Percentiles rank a stretch among this genome's conserved stretches.
These are phyloP conservation scores for Leishmania gerbilli DNA, from an alignment of 208 protist species.

Conservation along the genomic window DNA sequence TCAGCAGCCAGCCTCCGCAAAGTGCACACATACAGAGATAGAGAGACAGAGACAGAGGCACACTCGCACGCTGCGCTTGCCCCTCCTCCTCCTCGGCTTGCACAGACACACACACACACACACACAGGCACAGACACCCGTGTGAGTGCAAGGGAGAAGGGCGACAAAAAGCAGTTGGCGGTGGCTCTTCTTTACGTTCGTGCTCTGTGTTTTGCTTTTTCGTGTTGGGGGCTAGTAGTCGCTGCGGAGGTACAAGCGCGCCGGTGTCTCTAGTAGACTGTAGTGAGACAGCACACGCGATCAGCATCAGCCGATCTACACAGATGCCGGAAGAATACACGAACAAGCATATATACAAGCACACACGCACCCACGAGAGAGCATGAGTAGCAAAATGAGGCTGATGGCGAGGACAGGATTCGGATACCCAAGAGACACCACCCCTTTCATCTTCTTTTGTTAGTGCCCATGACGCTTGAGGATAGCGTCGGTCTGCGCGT, in stretches of 20 bases:
- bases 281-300: not conserved
- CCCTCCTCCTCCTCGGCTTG: not conserved
- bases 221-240: not conserved
- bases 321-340: not conserved
- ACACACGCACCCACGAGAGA: not conserved
- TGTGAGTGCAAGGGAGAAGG: not conserved
- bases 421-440: not conserved
- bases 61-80: not conserved
- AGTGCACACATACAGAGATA: not conserved
- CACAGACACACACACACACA: not conserved
- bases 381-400: not conserved
- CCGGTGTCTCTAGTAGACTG: not conserved
- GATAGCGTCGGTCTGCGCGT: constrained; percentile 63
- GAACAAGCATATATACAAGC: not conserved
- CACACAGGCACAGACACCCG: not conserved
- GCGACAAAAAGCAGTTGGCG: not conserved
- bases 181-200: not conserved
- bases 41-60: not conserved
- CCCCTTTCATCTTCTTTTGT: not conserved
- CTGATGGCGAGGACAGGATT: not conserved
- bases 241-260: not conserved
- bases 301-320: not conserved
- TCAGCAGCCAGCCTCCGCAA: not conserved
- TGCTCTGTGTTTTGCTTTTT: no score
- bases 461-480: constrained; percentile 32